These are phyloP conservation scores for Pseudogymnoascus sp. DNA, from an alignment of 2,329 filamentous ascomycete species.

Conservation along the genomic window DNA sequence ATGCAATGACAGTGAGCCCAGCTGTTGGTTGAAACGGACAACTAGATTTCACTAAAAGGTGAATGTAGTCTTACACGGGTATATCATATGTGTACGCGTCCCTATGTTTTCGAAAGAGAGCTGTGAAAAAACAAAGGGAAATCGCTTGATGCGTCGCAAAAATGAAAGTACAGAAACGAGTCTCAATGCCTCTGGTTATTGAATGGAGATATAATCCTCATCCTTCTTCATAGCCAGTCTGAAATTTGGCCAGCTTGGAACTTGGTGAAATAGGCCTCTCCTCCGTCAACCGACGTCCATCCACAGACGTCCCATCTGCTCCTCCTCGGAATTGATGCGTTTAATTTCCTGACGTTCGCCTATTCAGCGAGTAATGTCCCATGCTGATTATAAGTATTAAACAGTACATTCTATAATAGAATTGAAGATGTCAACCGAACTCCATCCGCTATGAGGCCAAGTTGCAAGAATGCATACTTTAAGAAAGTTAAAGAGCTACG, in stretches of 20 bases:
- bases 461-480: constrained; percentile 29
- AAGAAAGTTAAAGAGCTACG: constrained; percentile 58
- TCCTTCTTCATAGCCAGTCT: constrained; percentile 9
- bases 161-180: constrained; percentile 11
- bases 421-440: constrained; percentile 35
- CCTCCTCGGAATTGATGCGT: constrained; percentile 7
- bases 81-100: constrained; percentile 14
- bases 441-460: constrained; percentile 34
- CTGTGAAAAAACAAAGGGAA: constrained; percentile 11
- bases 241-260: constrained; percentile 11
- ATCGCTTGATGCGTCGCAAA: constrained; percentile 9
- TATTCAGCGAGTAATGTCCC: constrained; percentile 16
- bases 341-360: constrained; percentile 13
- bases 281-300: constrained; percentile 1
- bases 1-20: neutral
- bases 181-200: constrained; percentile 7
- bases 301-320: constrained; percentile 3
- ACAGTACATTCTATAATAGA: constrained; percentile 35
- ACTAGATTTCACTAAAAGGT: constrained; percentile 7
- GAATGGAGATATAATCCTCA: constrained; percentile 9
- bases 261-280: constrained; percentile 8
- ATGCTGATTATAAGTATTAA: constrained; percentile 35
- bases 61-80: constrained; percentile 12
- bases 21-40: constrained; percentile 4
- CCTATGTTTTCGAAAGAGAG: constrained; percentile 12